phyloP scores from a whole-genome alignment of 2,329 filamentous ascomycete species.

The Alternaria arborescens region DNA sequence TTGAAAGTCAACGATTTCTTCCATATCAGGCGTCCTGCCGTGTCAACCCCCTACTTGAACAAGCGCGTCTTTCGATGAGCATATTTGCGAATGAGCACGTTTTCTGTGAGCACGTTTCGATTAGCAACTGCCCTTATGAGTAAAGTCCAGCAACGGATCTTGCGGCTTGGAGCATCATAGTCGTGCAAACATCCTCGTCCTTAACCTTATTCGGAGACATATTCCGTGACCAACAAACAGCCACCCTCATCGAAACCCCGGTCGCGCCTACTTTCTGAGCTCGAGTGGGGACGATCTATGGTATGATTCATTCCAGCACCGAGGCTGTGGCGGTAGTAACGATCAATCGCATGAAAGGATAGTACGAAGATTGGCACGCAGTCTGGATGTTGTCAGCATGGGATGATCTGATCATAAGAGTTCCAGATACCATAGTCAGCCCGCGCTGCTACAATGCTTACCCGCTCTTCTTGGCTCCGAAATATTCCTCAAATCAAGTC shows the following conservation, averaged over 20 bases:
- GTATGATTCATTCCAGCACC: too few species aligned
- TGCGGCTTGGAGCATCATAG: neutral
- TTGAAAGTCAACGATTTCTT: too few species aligned
- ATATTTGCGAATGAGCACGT: neutral
- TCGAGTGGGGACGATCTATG: rapidly evolving
- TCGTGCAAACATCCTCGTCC: neutral
- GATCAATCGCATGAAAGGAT: rapidly evolving
- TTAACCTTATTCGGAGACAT: neutral
- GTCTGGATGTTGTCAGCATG: too few species aligned
- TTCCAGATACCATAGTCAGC: neutral
- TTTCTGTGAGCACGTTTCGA: neutral
- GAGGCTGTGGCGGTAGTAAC: too few species aligned
- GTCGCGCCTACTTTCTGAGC: neutral
- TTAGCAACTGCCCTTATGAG: neutral
- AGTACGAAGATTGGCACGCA: neutral
- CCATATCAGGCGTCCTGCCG: neutral
- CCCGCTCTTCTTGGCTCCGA: neutral
- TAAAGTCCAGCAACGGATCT: neutral
- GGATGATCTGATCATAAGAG: neutral
- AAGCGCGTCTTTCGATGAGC: neutral
- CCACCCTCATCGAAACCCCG: too few species aligned
- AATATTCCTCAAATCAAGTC: rapidly evolving
- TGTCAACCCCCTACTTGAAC: neutral
- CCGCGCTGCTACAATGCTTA: neutral
- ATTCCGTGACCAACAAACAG: neutral